phyloP scores from a whole-genome alignment of 352 stramenopile species.

The Phytophthora rubi region DNA sequence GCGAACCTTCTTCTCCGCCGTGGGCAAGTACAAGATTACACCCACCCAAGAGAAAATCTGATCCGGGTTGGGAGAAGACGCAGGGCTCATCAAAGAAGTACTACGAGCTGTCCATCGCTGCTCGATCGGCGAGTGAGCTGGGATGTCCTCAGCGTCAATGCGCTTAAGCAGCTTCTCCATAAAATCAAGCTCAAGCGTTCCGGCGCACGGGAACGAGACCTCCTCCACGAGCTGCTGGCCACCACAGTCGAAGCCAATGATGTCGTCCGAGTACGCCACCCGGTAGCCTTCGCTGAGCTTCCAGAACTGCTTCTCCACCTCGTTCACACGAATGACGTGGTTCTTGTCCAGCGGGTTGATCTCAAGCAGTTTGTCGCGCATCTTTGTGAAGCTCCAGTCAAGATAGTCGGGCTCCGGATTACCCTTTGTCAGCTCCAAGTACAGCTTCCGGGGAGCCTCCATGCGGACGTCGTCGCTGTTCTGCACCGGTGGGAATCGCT shows the following conservation, averaged over 20 bases:
- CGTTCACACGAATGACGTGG: slow-evolving; percentile 95
- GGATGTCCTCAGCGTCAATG: slow-evolving; percentile 93
- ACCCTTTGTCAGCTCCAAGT: slow-evolving; percentile 70
- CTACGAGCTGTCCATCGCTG: slow-evolving; percentile 96
- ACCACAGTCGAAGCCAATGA: slow-evolving; percentile 99
- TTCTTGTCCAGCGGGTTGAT: slow-evolving; percentile 91
- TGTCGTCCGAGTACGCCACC: slow-evolving; percentile 92
- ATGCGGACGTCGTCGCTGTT: slow-evolving; percentile 74
- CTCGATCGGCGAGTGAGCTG: slow-evolving; percentile 97
- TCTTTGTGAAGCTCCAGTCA: slow-evolving; percentile 85
- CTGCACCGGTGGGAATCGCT: slow-evolving; percentile 49
- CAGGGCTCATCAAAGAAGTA: slow-evolving; percentile 93
- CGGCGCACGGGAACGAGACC: slow-evolving; percentile 92
- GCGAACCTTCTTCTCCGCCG: slow-evolving; percentile 62
- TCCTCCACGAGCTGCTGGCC: slow-evolving; percentile 98
- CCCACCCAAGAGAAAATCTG: slow-evolving; percentile 97
- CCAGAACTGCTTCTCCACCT: slow-evolving; percentile 97
- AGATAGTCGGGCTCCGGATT: slow-evolving; percentile 67
- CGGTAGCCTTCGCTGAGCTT: slow-evolving; percentile 91
- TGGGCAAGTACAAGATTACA: slow-evolving; percentile 97
- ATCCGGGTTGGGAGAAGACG: slow-evolving; percentile 66
- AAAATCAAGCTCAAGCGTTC: slow-evolving; percentile 92
- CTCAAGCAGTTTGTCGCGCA: slow-evolving; percentile 83
- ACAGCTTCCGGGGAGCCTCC: slow-evolving; percentile 77
- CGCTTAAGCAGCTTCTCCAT: slow-evolving; percentile 92